Evolutionary conservation across 768 basidiomycete genomes (phyloP), one percentile per base, ranked within the genome.

Genomic region (Termitomyces sp.): DNA sequence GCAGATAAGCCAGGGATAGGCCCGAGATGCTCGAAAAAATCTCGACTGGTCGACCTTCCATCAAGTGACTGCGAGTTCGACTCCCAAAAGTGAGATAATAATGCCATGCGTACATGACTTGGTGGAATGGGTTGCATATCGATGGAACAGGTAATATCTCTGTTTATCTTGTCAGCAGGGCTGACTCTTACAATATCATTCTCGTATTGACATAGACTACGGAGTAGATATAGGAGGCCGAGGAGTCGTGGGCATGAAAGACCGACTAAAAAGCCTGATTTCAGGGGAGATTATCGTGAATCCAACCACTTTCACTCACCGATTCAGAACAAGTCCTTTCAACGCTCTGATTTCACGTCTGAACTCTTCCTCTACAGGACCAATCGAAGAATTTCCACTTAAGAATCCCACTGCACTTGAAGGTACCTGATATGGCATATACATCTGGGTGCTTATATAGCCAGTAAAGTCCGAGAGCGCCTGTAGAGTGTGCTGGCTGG

Each of bases 301-400:
- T 30, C 19, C 1, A 30, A 40, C n/a, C 23, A 40, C 0, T 47
- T 46, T 62, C 47, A 74, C 77, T 61, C 64, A 83, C 84, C 90
- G 74, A 66, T 89, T 92, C 44, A 92, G 72, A 47, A 88, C 87
- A 21, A 91, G 77, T 9, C 89, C 89, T 64, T 91, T 92, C 63
- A 92, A 69, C 12, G 87, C 85, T 55, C 87, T 76, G 45, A 92
- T 86, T 65, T 92, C 90, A 57, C 83, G 77, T 56, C 81, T 78
- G 12, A 91, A 66, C 54, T 90, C 89, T 61, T 91, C 89, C 66
- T 84, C 85, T 45, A 82, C 75, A 2, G 78, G 73, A 40, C 64
- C 67, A 33, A 71, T 53, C 10, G 57, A 54, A 17, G 62, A 63
- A 30, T 63, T 61, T 31, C 60, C 60, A n/a, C 60, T 69, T 23